Percentiles rank a stretch among this genome's conserved stretches.
These are phyloP conservation scores for Eimeria zaria DNA, from an alignment of 169 alveolate species.

Conservation along the genomic window DNA sequence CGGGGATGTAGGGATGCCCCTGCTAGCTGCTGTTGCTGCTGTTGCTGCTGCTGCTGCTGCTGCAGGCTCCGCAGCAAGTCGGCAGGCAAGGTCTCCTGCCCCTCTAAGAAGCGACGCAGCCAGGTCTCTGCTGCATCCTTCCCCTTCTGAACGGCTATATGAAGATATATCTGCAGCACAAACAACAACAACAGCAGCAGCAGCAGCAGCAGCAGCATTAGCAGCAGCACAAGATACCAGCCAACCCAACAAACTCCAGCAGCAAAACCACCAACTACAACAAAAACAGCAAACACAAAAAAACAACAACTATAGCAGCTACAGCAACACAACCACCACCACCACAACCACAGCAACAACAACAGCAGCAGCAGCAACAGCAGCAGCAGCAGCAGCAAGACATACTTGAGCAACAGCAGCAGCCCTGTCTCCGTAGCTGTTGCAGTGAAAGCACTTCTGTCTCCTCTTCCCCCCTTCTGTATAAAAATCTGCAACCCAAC, in stretches of 20 bases:
- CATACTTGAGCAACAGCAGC: neutral
- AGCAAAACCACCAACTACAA: neutral
- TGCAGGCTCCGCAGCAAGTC: constrained; percentile 29
- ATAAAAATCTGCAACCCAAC: constrained; percentile 34
- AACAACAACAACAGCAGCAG: neutral
- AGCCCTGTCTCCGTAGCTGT: neutral
- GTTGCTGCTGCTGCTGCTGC: constrained; percentile 72
- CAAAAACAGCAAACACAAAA: neutral
- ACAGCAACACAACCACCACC: neutral
- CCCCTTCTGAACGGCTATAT: constrained; percentile 25
- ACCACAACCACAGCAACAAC: neutral
- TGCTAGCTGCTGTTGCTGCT: constrained; percentile 37
- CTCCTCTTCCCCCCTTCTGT: neutral
- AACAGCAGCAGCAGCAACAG: neutral
- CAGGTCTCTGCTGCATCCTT: constrained; percentile 55
- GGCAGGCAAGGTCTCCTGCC: constrained; percentile 10
- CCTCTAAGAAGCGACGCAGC: constrained; percentile 30
- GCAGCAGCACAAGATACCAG: neutral
- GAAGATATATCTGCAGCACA: constrained; percentile 52
- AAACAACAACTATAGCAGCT: neutral
- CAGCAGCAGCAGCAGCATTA: neutral
- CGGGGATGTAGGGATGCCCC: constrained; percentile 5
- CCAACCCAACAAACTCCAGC: neutral
- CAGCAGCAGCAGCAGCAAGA: constrained; percentile 20
- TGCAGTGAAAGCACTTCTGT: constrained; percentile 41